Evolutionary conservation across 1,284 basidiomycete species (phyloP), one percentile per base, ranked within the genome.

Genomic region (Cryptococcus depauperatus): DNA sequence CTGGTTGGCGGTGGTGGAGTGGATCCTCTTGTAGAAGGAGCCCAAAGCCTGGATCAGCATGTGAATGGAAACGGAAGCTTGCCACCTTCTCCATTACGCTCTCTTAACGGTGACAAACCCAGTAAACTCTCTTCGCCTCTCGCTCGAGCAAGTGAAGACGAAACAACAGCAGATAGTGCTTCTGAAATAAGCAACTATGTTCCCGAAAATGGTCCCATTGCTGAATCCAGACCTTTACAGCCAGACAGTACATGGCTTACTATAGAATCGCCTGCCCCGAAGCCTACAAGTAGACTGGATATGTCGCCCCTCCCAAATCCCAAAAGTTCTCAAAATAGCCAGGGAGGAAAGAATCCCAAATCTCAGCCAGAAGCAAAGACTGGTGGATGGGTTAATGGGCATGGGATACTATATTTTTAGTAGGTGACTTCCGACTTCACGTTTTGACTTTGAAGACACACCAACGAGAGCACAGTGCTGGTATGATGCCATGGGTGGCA

Each of bases 321-420:
- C n/a, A n/a, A n/a, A n/a, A n/a, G n/a, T n/a, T n/a, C n/a, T n/a
- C n/a, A n/a, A n/a, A n/a, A n/a, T n/a, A n/a, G n/a, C n/a, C n/a
- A n/a, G n/a, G n/a, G n/a, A n/a, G n/a, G n/a, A n/a, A n/a, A 34
- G 16, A 46, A 37, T n/a, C 29, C 46, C 9, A 37, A 10, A 43
- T 44, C 25, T 29, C 33, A 41, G n/a, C 30, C 14, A 27, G 9
- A 21, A 23, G 37, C 22, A 16, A 45, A 47, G 38, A 52, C 49
- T 33, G 54, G 51, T 10, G 50, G 41, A 77, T 44, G 83, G 80
- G 13, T 87, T 81, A 84, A 79, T 50, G 80, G 84, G 27, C 76
- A 82, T 48, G 82, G 82, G 3, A 69, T 88, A 21, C 61, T 84
- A 7, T 92, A 80, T 66, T 69, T 88, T 78, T 68, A 81, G 77